phyloP scores from a whole-genome alignment of 2,329 filamentous ascomycete species.

The Botrytis elliptica region DNA sequence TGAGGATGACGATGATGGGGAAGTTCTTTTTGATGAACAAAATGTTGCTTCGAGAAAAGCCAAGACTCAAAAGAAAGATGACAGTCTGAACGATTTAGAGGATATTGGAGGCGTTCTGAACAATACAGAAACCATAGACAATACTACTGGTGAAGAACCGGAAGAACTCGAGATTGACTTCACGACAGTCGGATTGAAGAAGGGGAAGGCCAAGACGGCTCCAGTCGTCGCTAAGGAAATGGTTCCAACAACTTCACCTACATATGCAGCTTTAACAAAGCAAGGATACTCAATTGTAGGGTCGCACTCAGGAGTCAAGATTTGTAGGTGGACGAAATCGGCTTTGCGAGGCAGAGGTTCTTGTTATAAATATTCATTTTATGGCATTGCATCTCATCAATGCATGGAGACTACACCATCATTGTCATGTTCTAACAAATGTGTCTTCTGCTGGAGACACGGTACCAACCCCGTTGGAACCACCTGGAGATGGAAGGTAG shows the following conservation, averaged over 20 bases:
- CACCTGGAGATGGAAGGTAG: conserved; percentile 94
- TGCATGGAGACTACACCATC: conserved; percentile 99
- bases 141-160: conserved; percentile 30
- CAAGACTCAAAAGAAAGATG: conserved; percentile 47
- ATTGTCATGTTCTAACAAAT: conserved; percentile 95
- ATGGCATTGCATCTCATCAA: conserved; percentile 92
- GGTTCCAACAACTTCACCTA: conserved; percentile 89
- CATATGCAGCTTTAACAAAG: conserved; percentile 85
- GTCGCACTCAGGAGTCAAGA: conserved; percentile 94
- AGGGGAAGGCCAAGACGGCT: conserved; percentile 44
- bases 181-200: conserved; percentile 62
- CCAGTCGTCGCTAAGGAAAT: conserved; percentile 72
- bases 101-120: conserved; percentile 71
- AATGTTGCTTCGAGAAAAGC: conserved; percentile 43
- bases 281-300: conserved; percentile 96
- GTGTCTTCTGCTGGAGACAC: conserved; percentile 98
- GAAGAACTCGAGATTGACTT: conserved; percentile 78
- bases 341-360: conserved; percentile 88
- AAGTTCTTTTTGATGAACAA: conserved; percentile 51
- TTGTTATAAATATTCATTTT: conserved; percentile 98
- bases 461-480: conserved; percentile 96
- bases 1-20: conserved; percentile 53
- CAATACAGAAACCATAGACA: conserved; percentile 41
- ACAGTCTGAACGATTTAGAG: conserved; percentile 73
- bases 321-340: conserved; percentile 98